phyloP scores from a whole-genome alignment of 768 basidiomycete genomes.

The Leucogyrophana mollusca region DNA sequence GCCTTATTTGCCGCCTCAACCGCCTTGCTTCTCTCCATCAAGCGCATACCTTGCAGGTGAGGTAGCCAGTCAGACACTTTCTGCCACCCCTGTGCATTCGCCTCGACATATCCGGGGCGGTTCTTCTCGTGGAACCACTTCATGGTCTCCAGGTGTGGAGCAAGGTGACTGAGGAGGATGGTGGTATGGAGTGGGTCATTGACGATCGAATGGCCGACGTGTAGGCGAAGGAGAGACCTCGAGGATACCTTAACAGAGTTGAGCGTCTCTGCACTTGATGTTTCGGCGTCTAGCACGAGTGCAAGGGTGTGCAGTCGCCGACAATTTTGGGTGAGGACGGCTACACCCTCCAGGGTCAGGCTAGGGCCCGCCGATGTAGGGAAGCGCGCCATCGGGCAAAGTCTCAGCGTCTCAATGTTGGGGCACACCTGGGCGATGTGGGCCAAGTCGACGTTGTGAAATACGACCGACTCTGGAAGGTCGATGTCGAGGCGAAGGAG shows the following conservation, averaged over 20 bases:
- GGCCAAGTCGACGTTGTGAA: slow-evolving; percentile 58
- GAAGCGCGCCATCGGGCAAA: slow-evolving; percentile 71
- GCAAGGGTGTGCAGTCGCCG: slow-evolving; percentile 62
- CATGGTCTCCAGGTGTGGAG: slow-evolving; percentile 65
- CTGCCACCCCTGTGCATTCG: slow-evolving; percentile 69
- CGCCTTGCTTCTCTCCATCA: slow-evolving; percentile 54
- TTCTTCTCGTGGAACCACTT: slow-evolving; percentile 82
- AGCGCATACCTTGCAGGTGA: slow-evolving; percentile 66
- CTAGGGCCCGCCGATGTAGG: slow-evolving; percentile 50
- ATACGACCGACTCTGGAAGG: slow-evolving; percentile 72
- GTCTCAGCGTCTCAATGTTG: slow-evolving; percentile 62
- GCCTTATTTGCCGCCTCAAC: slow-evolving; percentile 15
- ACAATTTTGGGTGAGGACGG: slow-evolving; percentile 57
- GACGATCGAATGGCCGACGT: slow-evolving; percentile 75
- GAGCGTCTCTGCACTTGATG: slow-evolving; percentile 45
- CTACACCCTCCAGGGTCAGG: slow-evolving; percentile 63
- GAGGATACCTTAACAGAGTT: slow-evolving; percentile 52
- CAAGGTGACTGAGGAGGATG: slow-evolving; percentile 74
- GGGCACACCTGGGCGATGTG: slow-evolving; percentile 62
- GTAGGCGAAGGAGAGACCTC: slow-evolving; percentile 63
- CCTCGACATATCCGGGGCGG: slow-evolving; percentile 66
- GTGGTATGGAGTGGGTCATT: slow-evolving; percentile 67
- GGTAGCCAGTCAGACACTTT: slow-evolving; percentile 66
- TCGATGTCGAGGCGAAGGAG: slow-evolving; percentile 72
- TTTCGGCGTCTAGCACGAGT: slow-evolving; percentile 60